A percentile compares a stretch with the other conserved stretches of the same genome.
phyloP scores from a whole-genome alignment of 805 yeast genomes.

The Candida nonsorbophila region DNA sequence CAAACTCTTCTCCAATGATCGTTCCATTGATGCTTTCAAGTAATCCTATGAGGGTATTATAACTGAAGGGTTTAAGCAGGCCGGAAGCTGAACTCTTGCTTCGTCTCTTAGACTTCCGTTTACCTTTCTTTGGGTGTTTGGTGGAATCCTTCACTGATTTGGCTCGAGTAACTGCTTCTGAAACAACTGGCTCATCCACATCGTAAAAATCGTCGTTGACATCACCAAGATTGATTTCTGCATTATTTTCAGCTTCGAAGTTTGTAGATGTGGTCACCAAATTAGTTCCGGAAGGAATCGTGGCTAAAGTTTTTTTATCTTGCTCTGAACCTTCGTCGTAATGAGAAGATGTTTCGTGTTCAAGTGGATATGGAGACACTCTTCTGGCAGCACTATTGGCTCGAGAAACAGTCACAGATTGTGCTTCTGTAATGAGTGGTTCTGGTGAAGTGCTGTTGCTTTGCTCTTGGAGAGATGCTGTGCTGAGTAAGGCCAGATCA shows the following conservation, averaged over 20 bases:
- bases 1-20: conserved; percentile 65
- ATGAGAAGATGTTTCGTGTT: no score
- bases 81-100: neutral
- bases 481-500: no score
- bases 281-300: no score
- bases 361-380: no score
- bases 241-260: conserved; percentile 1
- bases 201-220: conserved; percentile 31
- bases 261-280: conserved; percentile 2
- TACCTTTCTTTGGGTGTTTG: conserved; percentile 13
- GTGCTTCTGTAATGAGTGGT: no score
- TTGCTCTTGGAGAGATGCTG: no score
- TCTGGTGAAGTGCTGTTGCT: no score
- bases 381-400: no score
- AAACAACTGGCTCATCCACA: conserved; percentile 30
- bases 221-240: conserved; percentile 6
- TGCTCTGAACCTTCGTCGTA: no score
- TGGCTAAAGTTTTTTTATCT: no score
- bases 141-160: conserved; percentile 30
- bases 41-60: conserved; percentile 43
- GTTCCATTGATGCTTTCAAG: conserved; percentile 58
- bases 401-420: no score
- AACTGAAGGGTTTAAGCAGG: conserved; percentile 32
- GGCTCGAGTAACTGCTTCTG: conserved; percentile 24
- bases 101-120: conserved; percentile 8